A percentile compares a stretch with the other conserved stretches of the same genome.
phyloP scores from a whole-genome alignment of 768 basidiomycete genomes.

The Roridomyces roridus region DNA sequence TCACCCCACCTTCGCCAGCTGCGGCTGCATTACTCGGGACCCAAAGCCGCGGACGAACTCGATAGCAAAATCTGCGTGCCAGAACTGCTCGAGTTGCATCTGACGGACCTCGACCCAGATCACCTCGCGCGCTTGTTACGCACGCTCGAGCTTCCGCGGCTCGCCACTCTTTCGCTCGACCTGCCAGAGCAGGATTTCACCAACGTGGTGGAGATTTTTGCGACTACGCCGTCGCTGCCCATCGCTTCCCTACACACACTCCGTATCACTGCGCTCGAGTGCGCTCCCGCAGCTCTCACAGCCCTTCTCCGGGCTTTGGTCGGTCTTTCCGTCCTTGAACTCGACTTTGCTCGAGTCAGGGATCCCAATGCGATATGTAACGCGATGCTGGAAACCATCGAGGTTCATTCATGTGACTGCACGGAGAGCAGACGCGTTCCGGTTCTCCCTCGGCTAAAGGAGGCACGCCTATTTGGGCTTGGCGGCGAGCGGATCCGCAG shows the following conservation, averaged over 20 bases:
- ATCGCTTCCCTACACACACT: slow-evolving; percentile 42
- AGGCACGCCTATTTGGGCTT: slow-evolving; percentile 23
- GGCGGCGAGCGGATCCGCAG: slow-evolving; percentile 6
- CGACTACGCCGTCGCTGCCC: slow-evolving; percentile 31
- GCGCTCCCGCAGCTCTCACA: slow-evolving; percentile 40
- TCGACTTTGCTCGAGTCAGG: slow-evolving; percentile 46
- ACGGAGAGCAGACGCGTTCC: slow-evolving; percentile 1
- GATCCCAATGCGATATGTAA: slow-evolving; percentile 32
- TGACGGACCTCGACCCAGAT: slow-evolving; percentile 63
- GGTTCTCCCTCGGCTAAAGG: slow-evolving; percentile 19
- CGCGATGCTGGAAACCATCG: slow-evolving; percentile 39
- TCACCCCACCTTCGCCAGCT: slow-evolving; percentile 55
- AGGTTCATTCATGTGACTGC: not conserved
- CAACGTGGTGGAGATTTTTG: slow-evolving; percentile 47
- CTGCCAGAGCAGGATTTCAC: slow-evolving; percentile 63
- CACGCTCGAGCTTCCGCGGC: slow-evolving; percentile 50
- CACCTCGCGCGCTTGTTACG: slow-evolving; percentile 55
- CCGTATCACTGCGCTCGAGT: slow-evolving; percentile 49
- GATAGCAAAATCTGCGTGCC: slow-evolving; percentile 40
- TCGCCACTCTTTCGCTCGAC: slow-evolving; percentile 53
- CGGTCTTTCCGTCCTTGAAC: slow-evolving; percentile 45
- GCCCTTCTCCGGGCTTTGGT: slow-evolving; percentile 40
- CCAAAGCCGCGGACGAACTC: slow-evolving; percentile 32
- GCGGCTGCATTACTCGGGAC: slow-evolving; percentile 66
- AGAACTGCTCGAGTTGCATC: slow-evolving; percentile 49